Percentiles rank a stretch among this genome's conserved stretches.
Conservation (phyloP, 768 basidiomycete species). For the Termitomyces bulborhizus region DNA sequence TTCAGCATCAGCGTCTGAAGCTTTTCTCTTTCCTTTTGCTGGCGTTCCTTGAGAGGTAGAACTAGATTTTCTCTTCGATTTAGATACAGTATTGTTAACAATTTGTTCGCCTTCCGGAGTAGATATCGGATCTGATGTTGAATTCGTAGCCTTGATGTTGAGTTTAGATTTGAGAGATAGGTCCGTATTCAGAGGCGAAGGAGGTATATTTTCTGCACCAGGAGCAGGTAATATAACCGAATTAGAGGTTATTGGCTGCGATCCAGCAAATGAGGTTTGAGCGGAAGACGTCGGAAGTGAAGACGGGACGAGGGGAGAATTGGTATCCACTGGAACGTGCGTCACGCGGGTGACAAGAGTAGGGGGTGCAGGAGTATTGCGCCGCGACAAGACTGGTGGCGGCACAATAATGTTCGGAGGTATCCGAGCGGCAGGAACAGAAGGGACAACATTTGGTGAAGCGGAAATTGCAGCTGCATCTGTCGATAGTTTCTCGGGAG, state of each 20-base stretch:
- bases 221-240: not conserved
- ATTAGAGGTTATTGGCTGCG: not conserved
- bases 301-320: slow-evolving; percentile 1
- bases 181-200: not conserved
- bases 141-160: not conserved
- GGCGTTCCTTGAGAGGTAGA: not conserved
- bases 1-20: slow-evolving; percentile 9
- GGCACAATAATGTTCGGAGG: not conserved
- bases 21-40: slow-evolving; percentile 15
- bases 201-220: slow-evolving; percentile 9
- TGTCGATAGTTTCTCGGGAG: not conserved
- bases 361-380: slow-evolving; percentile 11
- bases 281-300: not conserved
- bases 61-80: slow-evolving; percentile 1
- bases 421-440: not conserved
- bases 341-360: slow-evolving; percentile 4
- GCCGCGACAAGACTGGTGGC: slow-evolving; percentile 3
- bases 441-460: not conserved
- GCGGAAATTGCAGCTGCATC: not conserved
- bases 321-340: not conserved
- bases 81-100: not conserved
- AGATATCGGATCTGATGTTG: not conserved
- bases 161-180: not conserved
- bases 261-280: not conserved
- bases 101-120: not conserved